Evolutionary conservation across 768 basidiomycete species (phyloP), one percentile per base, ranked within the genome.

Genomic region (Candolleomyces aberdarensis): DNA sequence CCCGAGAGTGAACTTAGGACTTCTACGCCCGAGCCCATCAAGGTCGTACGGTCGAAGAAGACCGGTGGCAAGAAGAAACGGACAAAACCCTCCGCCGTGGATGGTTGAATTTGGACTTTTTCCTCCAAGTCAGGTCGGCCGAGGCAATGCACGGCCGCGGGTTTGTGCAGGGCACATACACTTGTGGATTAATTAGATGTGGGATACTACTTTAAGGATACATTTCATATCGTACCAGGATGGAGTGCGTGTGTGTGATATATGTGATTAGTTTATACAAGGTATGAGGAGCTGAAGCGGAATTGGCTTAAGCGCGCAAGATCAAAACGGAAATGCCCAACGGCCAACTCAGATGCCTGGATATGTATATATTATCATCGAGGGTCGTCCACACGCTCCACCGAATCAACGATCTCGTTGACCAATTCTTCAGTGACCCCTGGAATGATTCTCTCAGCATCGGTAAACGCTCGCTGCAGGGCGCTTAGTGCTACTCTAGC

Each of bases 361-460:
- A 36, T 36, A 36, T 36, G 36, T 36, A 7, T 8, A 36, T 36
- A 36, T 36, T 36, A 36, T 78, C 74, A 86, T 74, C 79, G 81
- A 48, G 87, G 86, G 29, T 93, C 92, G 63, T 92, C 91, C 43
- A 94, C 91, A 64, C 89, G 91, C 70, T 95, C 92, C 17, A 95
- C 92, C 14, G 92, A 93, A 71, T 95, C 92, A 22, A 94, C 92
- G 64, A 95, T 94, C 75, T 97, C 96, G 69, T 93, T 91, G 57
- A 97, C 91, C 53, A 98, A 81, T 62, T 96, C 96, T 75, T 91
- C 78, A 22, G 94, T 92, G 32, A 99, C 88, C 5, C 97, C 97
- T 8, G 97, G 97, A 66, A 98, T 97, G 59, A 94, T 89, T 62
- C 91, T 83, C 76, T 99, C 97, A 13, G 96, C 96, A 31, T 97